phyloP scores from a whole-genome alignment of 352 stramenopile genomes.

The Phytophthora pini region DNA sequence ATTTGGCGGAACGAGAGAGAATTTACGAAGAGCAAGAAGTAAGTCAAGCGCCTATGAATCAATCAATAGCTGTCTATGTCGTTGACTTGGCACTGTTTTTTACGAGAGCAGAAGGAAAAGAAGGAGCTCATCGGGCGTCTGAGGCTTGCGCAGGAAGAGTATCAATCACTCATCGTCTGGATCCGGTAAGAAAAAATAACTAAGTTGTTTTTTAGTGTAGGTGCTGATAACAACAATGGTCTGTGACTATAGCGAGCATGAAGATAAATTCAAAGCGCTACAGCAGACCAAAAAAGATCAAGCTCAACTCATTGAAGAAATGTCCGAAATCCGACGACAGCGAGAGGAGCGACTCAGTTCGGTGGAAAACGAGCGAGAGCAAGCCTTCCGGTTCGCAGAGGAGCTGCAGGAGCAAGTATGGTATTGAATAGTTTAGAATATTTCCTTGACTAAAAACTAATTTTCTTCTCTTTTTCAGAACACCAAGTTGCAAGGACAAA shows the following conservation, averaged over 20 bases:
- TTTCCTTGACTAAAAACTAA: neutral
- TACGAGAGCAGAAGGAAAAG: slow-evolving; percentile 17
- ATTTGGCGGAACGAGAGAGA: slow-evolving; percentile 36
- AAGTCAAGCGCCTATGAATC: neutral
- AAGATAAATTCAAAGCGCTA: slow-evolving; percentile 44
- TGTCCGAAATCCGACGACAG: slow-evolving; percentile 26
- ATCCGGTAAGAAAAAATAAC: slow-evolving; percentile 23
- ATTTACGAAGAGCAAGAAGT: slow-evolving; percentile 33
- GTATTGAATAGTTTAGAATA: neutral
- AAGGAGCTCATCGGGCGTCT: slow-evolving; percentile 40
- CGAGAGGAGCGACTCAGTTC: slow-evolving; percentile 33
- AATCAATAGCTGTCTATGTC: too few relatives aligned
- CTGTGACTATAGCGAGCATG: slow-evolving; percentile 40
- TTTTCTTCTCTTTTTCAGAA: slow-evolving; percentile 28
- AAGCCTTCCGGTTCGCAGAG: slow-evolving; percentile 28
- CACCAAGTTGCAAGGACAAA: slow-evolving; percentile 28
- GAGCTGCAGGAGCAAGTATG: slow-evolving; percentile 38
- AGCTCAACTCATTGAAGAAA: slow-evolving; percentile 49
- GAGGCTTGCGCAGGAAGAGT: slow-evolving; percentile 41
- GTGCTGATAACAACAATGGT: neutral
- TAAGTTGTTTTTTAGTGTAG: too few relatives aligned
- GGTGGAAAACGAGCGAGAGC: slow-evolving; percentile 27
- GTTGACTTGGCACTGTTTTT: neutral
- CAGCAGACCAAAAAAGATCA: slow-evolving; percentile 49
- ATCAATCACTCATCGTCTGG: slow-evolving; percentile 39